phyloP scores from a whole-genome alignment of 2,329 filamentous ascomycete genomes.

The Botryotinia calthae region DNA sequence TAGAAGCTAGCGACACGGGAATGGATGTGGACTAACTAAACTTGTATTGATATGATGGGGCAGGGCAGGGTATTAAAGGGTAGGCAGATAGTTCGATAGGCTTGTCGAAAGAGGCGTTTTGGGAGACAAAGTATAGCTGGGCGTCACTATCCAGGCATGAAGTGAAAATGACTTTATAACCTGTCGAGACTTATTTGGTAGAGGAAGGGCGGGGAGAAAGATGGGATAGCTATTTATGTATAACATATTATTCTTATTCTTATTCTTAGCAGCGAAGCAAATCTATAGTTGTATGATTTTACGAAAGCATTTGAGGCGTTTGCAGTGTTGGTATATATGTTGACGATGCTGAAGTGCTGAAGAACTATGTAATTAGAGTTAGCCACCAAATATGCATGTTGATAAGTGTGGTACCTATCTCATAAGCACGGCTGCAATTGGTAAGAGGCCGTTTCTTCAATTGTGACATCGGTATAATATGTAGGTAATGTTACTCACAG shows the following conservation, averaged over 20 bases:
- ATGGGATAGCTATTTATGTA: neutral
- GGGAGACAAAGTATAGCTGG: neutral
- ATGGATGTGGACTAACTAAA: constrained; percentile 36
- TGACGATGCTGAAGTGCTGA: neutral
- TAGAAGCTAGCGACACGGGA: constrained; percentile 35
- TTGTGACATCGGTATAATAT: neutral
- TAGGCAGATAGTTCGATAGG: constrained; percentile 14
- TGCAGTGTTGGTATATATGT: neutral
- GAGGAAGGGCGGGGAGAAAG: neutral
- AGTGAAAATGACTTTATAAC: neutral
- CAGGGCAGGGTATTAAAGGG: constrained; percentile 3
- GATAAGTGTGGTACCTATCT: too few species aligned
- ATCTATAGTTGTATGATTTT: neutral
- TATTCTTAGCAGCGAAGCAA: neutral
- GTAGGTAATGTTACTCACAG: too few species aligned
- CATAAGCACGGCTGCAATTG: neutral
- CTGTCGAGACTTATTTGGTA: neutral
- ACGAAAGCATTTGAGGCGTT: neutral
- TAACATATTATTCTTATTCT: neutral
- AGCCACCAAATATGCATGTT: neutral
- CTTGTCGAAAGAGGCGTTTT: constrained; percentile 17
- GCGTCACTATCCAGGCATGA: constrained; percentile 4
- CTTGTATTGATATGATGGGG: constrained; percentile 12
- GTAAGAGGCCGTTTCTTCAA: neutral
- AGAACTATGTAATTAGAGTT: neutral